Conservation (phyloP, 768 basidiomycete genomes). For the Zangia roseola region DNA sequence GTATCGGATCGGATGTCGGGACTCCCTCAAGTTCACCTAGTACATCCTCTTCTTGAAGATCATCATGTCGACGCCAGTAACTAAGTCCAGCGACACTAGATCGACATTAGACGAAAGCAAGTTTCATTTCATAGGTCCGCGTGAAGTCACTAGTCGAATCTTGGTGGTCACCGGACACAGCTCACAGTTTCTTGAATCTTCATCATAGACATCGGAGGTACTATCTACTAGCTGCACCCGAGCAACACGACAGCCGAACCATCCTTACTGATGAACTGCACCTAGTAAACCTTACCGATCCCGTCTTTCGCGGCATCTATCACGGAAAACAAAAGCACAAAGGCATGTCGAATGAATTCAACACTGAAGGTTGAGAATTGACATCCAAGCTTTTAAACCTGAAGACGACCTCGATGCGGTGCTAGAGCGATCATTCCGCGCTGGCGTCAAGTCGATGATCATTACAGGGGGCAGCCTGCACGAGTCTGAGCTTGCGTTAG, state of each 20-base stretch:
- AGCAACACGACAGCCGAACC: background rate
- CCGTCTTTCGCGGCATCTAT: conserved; percentile 53
- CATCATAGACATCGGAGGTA: conserved; percentile 41
- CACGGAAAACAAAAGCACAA: conserved; percentile 50
- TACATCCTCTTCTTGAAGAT: background rate
- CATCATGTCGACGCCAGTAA: conserved; percentile 5
- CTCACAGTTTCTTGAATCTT: background rate
- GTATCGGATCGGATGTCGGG: no score
- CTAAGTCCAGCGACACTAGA: background rate
- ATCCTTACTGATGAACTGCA: background rate
- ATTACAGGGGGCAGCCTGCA: conserved; percentile 72
- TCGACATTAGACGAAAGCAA: conserved; percentile 10
- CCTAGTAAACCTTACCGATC: conserved; percentile 55
- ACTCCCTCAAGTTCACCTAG: no score
- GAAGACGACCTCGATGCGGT: conserved; percentile 65
- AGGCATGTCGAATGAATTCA: conserved; percentile 30
- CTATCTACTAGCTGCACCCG: conserved; percentile 1
- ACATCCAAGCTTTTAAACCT: background rate
- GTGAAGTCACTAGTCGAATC: background rate
- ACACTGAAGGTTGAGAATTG: background rate
- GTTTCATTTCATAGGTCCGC: conserved; percentile 36
- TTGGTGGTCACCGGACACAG: no score
- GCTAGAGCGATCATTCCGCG: conserved; percentile 50
- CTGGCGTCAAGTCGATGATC: conserved; percentile 69
- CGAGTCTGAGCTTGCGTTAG: conserved; percentile 60